phyloP scores from a whole-genome alignment of 495 filamentous ascomycete genomes.

The Penicillium roqueforti region DNA sequence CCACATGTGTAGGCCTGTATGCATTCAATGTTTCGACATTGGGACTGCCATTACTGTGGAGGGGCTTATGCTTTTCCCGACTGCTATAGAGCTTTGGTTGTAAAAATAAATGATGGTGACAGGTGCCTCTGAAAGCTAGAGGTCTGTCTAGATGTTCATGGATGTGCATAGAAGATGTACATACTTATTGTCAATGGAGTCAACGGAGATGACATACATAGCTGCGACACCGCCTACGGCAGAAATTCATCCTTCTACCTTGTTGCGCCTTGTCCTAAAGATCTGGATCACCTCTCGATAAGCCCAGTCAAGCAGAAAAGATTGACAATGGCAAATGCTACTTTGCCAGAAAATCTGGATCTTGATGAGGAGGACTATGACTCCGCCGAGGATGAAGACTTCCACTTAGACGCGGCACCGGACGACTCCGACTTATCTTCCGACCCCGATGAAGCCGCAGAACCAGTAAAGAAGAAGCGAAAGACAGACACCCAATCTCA shows the following conservation, averaged over 20 bases:
- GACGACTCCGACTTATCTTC: conserved; percentile 41
- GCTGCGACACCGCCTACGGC: conserved; percentile 7
- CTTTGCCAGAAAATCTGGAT: conserved; percentile 16
- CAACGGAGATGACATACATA: neutral
- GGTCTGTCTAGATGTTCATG: no score
- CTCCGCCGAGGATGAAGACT: conserved; percentile 72
- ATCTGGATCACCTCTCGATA: neutral
- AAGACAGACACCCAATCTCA: conserved; percentile 31
- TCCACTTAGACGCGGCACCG: conserved; percentile 57
- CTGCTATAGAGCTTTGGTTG: no score
- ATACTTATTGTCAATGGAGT: no score
- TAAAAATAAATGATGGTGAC: no score
- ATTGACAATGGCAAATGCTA: conserved; percentile 29
- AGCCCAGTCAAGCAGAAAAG: neutral
- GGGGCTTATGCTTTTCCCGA: no score
- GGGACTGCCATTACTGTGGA: no score
- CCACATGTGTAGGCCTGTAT: no score
- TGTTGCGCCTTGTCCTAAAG: neutral
- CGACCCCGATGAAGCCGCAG: conserved; percentile 30
- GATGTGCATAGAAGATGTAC: no score
- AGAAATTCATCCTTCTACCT: conserved; percentile 8
- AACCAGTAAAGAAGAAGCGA: conserved; percentile 40
- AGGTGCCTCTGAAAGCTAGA: no score
- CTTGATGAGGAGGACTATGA: conserved; percentile 58
- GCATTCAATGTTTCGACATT: no score